phyloP scores from a whole-genome alignment of 345 rosid species.

The Hevea brasiliensis region DNA sequence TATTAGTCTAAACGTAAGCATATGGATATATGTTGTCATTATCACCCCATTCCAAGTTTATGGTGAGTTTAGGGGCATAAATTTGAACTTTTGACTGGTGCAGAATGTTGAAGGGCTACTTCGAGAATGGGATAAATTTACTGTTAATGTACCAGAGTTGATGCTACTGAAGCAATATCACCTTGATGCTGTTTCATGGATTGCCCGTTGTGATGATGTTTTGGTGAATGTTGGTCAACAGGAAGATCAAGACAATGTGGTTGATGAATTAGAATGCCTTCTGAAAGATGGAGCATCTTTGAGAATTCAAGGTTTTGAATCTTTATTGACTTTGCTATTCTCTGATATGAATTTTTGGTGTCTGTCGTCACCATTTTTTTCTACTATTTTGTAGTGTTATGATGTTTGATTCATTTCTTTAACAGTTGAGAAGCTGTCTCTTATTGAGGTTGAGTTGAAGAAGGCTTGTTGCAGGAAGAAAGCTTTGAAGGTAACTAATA shows the following conservation, averaged over 20 bases:
- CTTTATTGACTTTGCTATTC: conserved; percentile 9
- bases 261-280: conserved; percentile 61
- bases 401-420: conserved; percentile 12
- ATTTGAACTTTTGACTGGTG: conserved; percentile 16
- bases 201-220: conserved; percentile 47
- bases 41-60: conserved; percentile 8
- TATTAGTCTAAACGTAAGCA: conserved; percentile 52
- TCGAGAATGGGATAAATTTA: conserved; percentile 48
- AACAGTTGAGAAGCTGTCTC: conserved; percentile 70
- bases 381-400: conserved; percentile 10
- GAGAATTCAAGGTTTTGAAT: conserved; percentile 65
- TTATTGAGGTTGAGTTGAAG: conserved; percentile 71
- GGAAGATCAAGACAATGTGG: conserved; percentile 57
- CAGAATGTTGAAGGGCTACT: conserved; percentile 68
- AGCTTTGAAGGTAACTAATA: conserved; percentile 69
- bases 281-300: conserved; percentile 62
- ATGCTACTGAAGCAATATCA: conserved; percentile 66
- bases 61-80: not conserved
- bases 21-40: not conserved
- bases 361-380: conserved; percentile 9
- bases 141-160: conserved; percentile 66
- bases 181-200: conserved; percentile 56
- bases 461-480: conserved; percentile 82
- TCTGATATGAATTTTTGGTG: conserved; percentile 9
- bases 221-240: conserved; percentile 50